Evolutionary conservation across 179 eudicot species (phyloP), one percentile per base, ranked within the genome.

Genomic region (Heliamphora pulchella): DNA sequence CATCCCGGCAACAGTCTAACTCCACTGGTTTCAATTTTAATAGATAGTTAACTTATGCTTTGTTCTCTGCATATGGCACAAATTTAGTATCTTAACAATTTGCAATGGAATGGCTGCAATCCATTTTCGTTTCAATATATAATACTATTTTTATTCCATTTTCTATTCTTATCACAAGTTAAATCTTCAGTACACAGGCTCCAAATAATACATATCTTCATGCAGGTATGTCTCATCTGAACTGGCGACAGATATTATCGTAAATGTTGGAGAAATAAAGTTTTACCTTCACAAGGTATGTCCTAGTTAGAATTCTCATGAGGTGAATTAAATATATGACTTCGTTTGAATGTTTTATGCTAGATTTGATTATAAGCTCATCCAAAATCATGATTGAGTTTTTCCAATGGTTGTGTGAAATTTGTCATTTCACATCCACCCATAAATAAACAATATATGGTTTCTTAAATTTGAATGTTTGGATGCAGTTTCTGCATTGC

Each of bases 231-330:
- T 91, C 62, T 83, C 88, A 43, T 90, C 96, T 75, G 97, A 93
- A 72, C 85, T 93, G 87, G 90, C 89, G 63, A 82, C 93, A 31
- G 97, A 93, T 87, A 89, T 90, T 54, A 82, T 84, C 22, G 70
- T 93, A 76, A 79, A 65, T 65, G 89, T 91, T 58, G 91, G 86
- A 54, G 97, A 88, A 22, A 86, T 88, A 66, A 89, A 87, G 69
- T 93, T 93, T 80, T 75, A 81, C 85, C 93, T 93, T 82, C 97
- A 91, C 83, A 91, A 93, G 95, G 97, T 91, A 88, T 79, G 48
- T 20, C 14, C 44, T 71, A 55, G 76, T 78, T 66, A 4, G 31
- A 31, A 4, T 70, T 70, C 22, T 18, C 10, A 1, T 6, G 41
- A 50, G 55, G 22, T 65, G 53, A 47, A 62, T 63, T 20, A n/a